Conservation (phyloP, 179 eudicot genomes). For the Drosera spatulata region DNA sequence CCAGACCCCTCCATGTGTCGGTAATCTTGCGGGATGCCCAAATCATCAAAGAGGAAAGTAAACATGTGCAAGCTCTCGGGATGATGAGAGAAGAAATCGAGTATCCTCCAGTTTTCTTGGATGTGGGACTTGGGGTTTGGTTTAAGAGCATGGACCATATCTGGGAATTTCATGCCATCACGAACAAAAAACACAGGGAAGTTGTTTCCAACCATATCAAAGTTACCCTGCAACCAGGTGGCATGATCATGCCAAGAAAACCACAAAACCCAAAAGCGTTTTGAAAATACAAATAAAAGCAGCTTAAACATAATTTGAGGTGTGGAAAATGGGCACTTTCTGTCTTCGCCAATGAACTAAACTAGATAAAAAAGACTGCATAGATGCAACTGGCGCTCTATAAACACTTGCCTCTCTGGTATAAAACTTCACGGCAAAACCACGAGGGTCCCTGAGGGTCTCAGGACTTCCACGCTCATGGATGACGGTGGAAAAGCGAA, state of each 20-base stretch:
- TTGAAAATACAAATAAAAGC: not conserved
- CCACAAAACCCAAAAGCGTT: not conserved
- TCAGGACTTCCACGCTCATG: slow-evolving; percentile 50
- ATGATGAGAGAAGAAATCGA: slow-evolving; percentile 45
- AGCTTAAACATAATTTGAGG: no score
- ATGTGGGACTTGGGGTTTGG: slow-evolving; percentile 48
- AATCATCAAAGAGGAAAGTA: slow-evolving; percentile 32
- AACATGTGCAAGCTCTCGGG: slow-evolving; percentile 47
- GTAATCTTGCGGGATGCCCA: slow-evolving; percentile 32
- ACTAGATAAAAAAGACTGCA: not conserved
- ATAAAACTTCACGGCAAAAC: slow-evolving; percentile 48
- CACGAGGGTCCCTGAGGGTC: slow-evolving; percentile 41
- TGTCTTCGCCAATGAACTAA: no score
- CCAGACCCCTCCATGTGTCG: slow-evolving; percentile 42
- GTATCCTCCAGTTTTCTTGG: slow-evolving; percentile 42
- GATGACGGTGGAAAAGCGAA: slow-evolving; percentile 44
- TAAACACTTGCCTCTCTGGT: slow-evolving; percentile 28
- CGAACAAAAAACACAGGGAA: slow-evolving; percentile 45
- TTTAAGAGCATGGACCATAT: slow-evolving; percentile 35
- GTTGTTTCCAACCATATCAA: slow-evolving; percentile 43
- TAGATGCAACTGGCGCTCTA: no score
- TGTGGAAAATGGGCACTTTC: not conserved
- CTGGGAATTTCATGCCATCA: slow-evolving; percentile 44
- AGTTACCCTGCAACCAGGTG: slow-evolving; percentile 21
- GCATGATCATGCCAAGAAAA: no score